Percentiles rank a stretch among this genome's conserved stretches.
These are phyloP conservation scores for Magnaporthiopsis rhizophila DNA, from an alignment of 2,329 filamentous ascomycete species.

Conservation along the genomic window DNA sequence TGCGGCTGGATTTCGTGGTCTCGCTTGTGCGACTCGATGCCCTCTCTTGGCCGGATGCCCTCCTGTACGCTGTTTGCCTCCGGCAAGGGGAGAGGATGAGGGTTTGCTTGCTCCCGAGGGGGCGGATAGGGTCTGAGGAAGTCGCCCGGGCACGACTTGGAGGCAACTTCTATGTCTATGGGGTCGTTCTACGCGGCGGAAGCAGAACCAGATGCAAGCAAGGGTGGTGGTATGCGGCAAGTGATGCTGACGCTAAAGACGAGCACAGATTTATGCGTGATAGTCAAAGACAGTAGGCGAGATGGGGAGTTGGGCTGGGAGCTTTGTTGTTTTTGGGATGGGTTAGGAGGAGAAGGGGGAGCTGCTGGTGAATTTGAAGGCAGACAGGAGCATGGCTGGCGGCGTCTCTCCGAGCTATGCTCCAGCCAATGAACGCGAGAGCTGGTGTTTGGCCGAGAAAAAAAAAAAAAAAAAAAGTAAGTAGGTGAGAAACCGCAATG, in stretches of 20 bases:
- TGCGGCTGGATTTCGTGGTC: conserved; percentile 10
- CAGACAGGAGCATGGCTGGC: conserved; percentile 37
- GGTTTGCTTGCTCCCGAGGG: neutral
- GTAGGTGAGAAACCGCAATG: neutral
- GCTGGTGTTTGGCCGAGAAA: neutral
- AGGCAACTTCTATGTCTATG: neutral
- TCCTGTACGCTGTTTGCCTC: neutral
- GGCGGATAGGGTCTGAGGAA: neutral
- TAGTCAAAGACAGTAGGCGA: neutral
- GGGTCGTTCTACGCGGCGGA: neutral
- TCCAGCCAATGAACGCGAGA: conserved; percentile 32
- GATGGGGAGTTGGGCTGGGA: neutral
- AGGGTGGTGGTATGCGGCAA: neutral
- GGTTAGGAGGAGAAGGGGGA: conserved; percentile 19
- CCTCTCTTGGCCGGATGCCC: neutral
- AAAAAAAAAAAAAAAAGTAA: neutral
- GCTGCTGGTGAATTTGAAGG: conserved; percentile 31
- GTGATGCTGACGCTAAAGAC: neutral
- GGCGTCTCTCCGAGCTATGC: conserved; percentile 21
- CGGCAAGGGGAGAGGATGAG: neutral
- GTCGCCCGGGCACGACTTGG: neutral
- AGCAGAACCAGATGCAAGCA: neutral
- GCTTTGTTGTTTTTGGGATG: neutral
- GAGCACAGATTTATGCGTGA: neutral
- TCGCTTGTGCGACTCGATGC: neutral